Percentiles rank a stretch among this genome's conserved stretches.
Evolutionary conservation across 306 rosid species (phyloP).

Genomic region (Vicia villosa): DNA sequence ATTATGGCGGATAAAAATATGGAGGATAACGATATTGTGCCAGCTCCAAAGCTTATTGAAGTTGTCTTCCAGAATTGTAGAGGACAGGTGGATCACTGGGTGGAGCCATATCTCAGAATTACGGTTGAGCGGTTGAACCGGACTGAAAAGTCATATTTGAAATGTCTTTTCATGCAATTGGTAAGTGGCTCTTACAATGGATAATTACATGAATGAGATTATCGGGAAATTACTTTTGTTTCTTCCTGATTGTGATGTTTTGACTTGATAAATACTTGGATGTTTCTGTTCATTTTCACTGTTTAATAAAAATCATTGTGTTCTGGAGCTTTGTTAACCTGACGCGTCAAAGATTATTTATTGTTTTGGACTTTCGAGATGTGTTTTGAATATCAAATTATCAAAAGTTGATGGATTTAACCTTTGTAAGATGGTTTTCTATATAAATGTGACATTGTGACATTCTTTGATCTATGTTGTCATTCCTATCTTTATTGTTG

Average conservation of each 20-base stretch:
- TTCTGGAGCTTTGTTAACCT: neutral
- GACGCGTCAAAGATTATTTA: neutral
- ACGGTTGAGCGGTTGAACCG: slow-evolving; percentile 76
- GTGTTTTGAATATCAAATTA: slow-evolving; percentile 4
- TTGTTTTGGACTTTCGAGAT: slow-evolving; percentile 19
- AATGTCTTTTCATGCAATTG: slow-evolving; percentile 91
- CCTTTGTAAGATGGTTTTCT: slow-evolving; percentile 10
- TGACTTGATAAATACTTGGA: neutral
- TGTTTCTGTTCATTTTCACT: slow-evolving; percentile 6
- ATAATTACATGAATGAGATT: neutral
- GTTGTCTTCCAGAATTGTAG: slow-evolving; percentile 90
- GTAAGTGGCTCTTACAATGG: slow-evolving; percentile 51
- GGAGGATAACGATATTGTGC: slow-evolving; percentile 94
- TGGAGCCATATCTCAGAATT: slow-evolving; percentile 84
- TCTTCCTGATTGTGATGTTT: slow-evolving; percentile 26
- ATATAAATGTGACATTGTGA: neutral
- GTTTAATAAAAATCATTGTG: neutral
- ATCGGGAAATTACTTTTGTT: neutral
- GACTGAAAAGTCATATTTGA: slow-evolving; percentile 73
- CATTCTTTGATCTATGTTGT: neutral
- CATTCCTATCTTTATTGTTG: neutral
- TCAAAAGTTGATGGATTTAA: neutral
- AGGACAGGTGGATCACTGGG: slow-evolving; percentile 97
- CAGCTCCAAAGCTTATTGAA: slow-evolving; percentile 96
- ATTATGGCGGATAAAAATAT: slow-evolving; percentile 74